A percentile compares a stretch with the other conserved stretches of the same genome.
Evolutionary conservation across 2,329 filamentous ascomycete genomes (phyloP).

Genomic region (Fusarium sp.): DNA sequence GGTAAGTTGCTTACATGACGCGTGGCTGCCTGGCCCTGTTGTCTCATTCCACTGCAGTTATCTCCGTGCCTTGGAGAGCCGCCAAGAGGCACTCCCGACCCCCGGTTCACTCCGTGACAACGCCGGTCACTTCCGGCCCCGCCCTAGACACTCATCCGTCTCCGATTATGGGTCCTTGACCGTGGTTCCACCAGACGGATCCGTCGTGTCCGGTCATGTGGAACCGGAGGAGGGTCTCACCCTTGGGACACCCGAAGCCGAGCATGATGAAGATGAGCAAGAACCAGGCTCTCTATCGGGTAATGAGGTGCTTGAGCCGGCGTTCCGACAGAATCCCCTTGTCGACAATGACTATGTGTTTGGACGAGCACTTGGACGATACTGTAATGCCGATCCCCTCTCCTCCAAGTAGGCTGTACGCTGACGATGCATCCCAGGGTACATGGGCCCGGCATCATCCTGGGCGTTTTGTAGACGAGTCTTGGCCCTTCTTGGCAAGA

Average conservation of each 20-base stretch:
- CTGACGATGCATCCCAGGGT: constrained; percentile 21
- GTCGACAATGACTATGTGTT: constrained; percentile 44
- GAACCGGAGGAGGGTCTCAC: constrained; percentile 19
- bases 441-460: constrained; percentile 44
- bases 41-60: constrained; percentile 25
- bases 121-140: neutral
- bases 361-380: constrained; percentile 34
- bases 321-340: constrained; percentile 40
- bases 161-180: constrained; percentile 31
- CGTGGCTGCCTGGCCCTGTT: neutral
- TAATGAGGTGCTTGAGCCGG: constrained; percentile 36
- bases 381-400: constrained; percentile 13
- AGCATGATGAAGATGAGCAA: neutral
- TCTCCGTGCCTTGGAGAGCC: constrained; percentile 37
- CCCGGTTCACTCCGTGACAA: constrained; percentile 7
- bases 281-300: neutral
- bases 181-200: neutral
- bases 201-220: neutral
- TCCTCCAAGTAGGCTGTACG: neutral
- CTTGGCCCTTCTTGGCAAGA: constrained; percentile 38
- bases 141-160: constrained; percentile 29
- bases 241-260: constrained; percentile 21
- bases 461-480: constrained; percentile 44
- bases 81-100: constrained; percentile 27
- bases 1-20: constrained; percentile 12